Evolutionary conservation across 768 basidiomycete genomes (phyloP), one percentile per base, ranked within the genome.

Genomic region (Suillus paluster): DNA sequence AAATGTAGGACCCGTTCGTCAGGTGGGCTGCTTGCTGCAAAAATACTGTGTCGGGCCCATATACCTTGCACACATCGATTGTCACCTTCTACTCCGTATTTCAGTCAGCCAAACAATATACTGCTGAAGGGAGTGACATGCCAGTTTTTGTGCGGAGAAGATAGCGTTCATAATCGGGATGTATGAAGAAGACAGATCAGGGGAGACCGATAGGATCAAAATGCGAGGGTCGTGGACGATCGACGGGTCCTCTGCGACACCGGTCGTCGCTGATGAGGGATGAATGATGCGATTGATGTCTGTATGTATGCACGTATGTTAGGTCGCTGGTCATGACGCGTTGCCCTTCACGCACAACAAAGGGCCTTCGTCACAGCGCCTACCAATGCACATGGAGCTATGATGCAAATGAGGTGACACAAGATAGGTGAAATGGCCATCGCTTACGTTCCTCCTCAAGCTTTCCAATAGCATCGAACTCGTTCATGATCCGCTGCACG

Each of bases 131-230:
- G 57, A 33, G 45, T 38, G 60, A 75, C 89, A 67, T 65, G 93
- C 97, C 67, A 95, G 82, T 79, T 99, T 99, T 76, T 99, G 97
- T 5, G 97, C 97, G 19, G 96, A 95, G 77, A 99, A 99, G 54
- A 99, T 99, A 58, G 95, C 90, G 73, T 99, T 99, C 97, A 99
- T 99, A 72, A 99, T 89, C 27, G 97, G 94, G 54, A 99, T 97
- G 76, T 99, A 99, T 11, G 95, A 94, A 9, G 89, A 84, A 10
- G 92, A 90, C 33, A 90, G 82, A 76, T 97, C 92, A 17, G 94
- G 93, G 12, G 96, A 97, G 59, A 97, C 95, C 44, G 95, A 96
- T 58, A 99, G 81, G 65, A 99, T 81, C 56, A 91, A 74, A 56
- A 92, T 88, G 10, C 87, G 79, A 0, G 89, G 83, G 63, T 87